These are phyloP conservation scores for Asclepias syriaca DNA, from an alignment of 257 asterid species.

Conservation along the genomic window DNA sequence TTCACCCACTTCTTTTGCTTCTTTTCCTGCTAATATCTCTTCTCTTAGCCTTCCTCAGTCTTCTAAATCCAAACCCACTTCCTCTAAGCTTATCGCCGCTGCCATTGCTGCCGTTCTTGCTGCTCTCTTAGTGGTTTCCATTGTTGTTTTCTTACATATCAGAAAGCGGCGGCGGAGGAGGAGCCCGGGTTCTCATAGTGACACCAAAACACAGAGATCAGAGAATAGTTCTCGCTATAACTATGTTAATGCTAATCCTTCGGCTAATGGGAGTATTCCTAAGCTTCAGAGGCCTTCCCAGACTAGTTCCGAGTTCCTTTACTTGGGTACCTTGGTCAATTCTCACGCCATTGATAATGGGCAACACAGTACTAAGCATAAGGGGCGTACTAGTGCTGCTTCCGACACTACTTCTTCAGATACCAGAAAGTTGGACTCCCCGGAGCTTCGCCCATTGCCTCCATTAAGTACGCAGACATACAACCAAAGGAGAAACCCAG, in stretches of 20 bases:
- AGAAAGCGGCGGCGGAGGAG: slow-evolving; percentile 31
- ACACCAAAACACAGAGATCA: slow-evolving; percentile 55
- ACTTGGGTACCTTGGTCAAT: slow-evolving; percentile 81
- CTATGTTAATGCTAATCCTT: slow-evolving; percentile 12
- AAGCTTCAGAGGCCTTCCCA: slow-evolving; percentile 83
- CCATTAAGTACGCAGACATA: slow-evolving; percentile 39
- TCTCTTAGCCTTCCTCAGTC: slow-evolving; percentile 40
- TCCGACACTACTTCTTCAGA: slow-evolving; percentile 21
- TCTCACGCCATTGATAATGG: slow-evolving; percentile 40
- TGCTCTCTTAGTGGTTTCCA: slow-evolving; percentile 48
- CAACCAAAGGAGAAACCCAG: slow-evolving; percentile 23
- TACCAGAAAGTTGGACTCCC: slow-evolving; percentile 61
- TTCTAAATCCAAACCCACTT: slow-evolving; percentile 40
- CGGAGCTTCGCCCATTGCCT: slow-evolving; percentile 92
- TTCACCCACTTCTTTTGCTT: slow-evolving; percentile 50
- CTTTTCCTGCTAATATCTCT: slow-evolving; percentile 66
- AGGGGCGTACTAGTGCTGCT: slow-evolving; percentile 20
- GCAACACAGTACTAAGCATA: slow-evolving; percentile 7
- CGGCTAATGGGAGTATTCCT: slow-evolving; percentile 35
- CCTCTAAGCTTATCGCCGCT: slow-evolving; percentile 50
- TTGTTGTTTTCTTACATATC: slow-evolving; percentile 52
- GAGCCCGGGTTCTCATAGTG: slow-evolving; percentile 15
- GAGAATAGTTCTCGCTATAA: slow-evolving; percentile 34
- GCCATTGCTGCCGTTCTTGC: slow-evolving; percentile 59
- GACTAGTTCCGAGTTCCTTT: slow-evolving; percentile 82